These are phyloP conservation scores for Phylloporus sp. DNA, from an alignment of 768 basidiomycete species.

Conservation along the genomic window DNA sequence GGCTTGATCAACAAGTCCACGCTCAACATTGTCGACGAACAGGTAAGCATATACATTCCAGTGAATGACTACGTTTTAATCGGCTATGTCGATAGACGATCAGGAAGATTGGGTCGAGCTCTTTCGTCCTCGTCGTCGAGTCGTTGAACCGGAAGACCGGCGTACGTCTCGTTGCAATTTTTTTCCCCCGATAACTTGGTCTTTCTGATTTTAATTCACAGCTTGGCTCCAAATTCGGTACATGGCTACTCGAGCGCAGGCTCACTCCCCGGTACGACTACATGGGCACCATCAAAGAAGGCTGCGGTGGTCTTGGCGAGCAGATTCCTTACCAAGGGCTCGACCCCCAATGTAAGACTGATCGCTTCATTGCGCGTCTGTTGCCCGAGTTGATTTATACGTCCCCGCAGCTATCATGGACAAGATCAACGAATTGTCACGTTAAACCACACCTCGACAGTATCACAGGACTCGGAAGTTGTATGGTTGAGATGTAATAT, in stretches of 20 bases:
- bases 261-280: conserved; percentile 78
- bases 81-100: conserved; percentile 38
- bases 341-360: conserved; percentile 64
- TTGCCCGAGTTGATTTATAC: neutral
- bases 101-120: conserved; percentile 64
- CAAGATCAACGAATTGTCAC: conserved; percentile 41
- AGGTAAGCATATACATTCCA: conserved; percentile 37
- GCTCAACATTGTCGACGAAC: conserved; percentile 78
- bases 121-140: conserved; percentile 82
- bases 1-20: conserved; percentile 85
- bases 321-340: conserved; percentile 80
- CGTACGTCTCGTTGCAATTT: conserved; percentile 29
- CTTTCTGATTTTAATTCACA: conserved; percentile 12
- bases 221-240: conserved; percentile 80
- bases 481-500: neutral
- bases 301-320: conserved; percentile 74
- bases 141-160: conserved; percentile 88
- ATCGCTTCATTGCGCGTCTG: neutral
- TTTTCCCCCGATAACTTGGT: neutral
- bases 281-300: conserved; percentile 74
- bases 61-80: neutral
- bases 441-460: conserved; percentile 9
- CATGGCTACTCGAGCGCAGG: conserved; percentile 78
- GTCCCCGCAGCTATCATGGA: conserved; percentile 38
- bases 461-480: neutral